A percentile compares a stretch with the other conserved stretches of the same genome.
Evolutionary conservation across 331 rosid species (phyloP).

Genomic region (Stylosanthes scabra): DNA sequence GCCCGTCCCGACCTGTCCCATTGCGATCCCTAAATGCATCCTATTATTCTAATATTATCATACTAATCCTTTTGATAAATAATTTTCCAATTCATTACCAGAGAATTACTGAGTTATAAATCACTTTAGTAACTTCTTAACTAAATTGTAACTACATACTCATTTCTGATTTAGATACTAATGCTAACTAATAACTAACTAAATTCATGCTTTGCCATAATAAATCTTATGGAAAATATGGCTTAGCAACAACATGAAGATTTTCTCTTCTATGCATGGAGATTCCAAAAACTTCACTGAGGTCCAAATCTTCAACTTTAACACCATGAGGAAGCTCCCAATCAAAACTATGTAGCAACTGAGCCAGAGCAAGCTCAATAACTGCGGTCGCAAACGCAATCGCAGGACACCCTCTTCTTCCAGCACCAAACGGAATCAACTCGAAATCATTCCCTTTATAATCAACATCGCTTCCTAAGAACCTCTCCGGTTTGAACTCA

Average conservation of each 20-base stretch:
- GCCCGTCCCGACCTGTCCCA: too few relatives aligned
- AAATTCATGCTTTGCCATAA: neutral
- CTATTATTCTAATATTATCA: too few relatives aligned
- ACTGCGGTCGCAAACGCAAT: conserved; percentile 49
- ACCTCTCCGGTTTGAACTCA: conserved; percentile 64
- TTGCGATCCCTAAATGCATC: too few relatives aligned
- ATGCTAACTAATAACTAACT: neutral
- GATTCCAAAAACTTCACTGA: conserved; percentile 71
- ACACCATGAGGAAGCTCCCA: conserved; percentile 75
- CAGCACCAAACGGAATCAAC: conserved; percentile 73
- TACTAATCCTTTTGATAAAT: too few relatives aligned
- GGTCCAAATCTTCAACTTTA: conserved; percentile 58
- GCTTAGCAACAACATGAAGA: conserved; percentile 47
- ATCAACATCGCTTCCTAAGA: conserved; percentile 56
- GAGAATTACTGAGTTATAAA: neutral
- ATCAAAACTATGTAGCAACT: conserved; percentile 64
- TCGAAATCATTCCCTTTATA: conserved; percentile 63
- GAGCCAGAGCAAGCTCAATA: conserved; percentile 69
- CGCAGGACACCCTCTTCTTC: conserved; percentile 72
- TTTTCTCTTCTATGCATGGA: conserved; percentile 65
- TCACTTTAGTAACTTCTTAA: neutral
- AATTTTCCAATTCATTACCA: too few relatives aligned
- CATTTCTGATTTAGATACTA: neutral
- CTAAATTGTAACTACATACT: neutral
- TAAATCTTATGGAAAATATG: conserved; percentile 36